These are phyloP conservation scores for Tausonia pullulans DNA, from an alignment of 1,284 basidiomycete species.

Conservation along the genomic window DNA sequence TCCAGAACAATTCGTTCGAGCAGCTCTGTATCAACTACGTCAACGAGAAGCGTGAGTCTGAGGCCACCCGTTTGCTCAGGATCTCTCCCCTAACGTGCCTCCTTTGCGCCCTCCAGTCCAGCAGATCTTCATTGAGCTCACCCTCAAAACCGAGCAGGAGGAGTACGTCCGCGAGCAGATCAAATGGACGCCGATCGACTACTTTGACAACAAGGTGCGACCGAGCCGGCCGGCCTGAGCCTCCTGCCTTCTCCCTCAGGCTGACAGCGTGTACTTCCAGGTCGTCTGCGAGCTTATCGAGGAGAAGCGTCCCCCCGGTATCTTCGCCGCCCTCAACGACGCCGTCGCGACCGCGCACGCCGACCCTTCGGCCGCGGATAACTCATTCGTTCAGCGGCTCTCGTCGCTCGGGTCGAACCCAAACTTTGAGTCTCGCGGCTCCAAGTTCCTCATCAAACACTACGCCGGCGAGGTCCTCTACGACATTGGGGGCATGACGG, in stretches of 20 bases:
- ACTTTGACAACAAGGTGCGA: constrained; percentile 70
- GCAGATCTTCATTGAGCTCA: constrained; percentile 98
- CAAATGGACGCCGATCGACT: constrained; percentile 98
- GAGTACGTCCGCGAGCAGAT: constrained; percentile 98
- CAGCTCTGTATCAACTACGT: constrained; percentile 99
- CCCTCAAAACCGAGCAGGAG: constrained; percentile 97
- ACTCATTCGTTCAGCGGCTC: constrained; percentile 89
- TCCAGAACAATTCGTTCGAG: constrained; percentile 69
- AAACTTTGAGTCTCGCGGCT: constrained; percentile 84
- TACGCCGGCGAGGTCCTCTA: constrained; percentile 99
- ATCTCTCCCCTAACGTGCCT: too few species aligned
- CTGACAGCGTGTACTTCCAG: constrained; percentile 32
- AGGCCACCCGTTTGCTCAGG: too few species aligned
- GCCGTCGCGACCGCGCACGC: constrained; percentile 97
- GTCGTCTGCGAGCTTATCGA: constrained; percentile 98
- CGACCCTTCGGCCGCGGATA: constrained; percentile 91
- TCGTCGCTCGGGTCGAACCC: constrained; percentile 67
- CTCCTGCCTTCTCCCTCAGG: constrained; percentile 21
- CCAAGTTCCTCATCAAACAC: constrained; percentile 83
- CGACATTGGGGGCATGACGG: constrained; percentile 94
- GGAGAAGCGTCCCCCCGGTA: constrained; percentile 87
- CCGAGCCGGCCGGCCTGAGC: constrained; percentile 17
- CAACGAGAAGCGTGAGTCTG: constrained; percentile 67
- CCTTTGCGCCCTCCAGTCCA: constrained; percentile 41
- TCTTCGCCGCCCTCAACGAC: constrained; percentile 96